These are phyloP conservation scores for Podospora tetraspora DNA, from an alignment of 495 filamentous ascomycete genomes.

Conservation along the genomic window DNA sequence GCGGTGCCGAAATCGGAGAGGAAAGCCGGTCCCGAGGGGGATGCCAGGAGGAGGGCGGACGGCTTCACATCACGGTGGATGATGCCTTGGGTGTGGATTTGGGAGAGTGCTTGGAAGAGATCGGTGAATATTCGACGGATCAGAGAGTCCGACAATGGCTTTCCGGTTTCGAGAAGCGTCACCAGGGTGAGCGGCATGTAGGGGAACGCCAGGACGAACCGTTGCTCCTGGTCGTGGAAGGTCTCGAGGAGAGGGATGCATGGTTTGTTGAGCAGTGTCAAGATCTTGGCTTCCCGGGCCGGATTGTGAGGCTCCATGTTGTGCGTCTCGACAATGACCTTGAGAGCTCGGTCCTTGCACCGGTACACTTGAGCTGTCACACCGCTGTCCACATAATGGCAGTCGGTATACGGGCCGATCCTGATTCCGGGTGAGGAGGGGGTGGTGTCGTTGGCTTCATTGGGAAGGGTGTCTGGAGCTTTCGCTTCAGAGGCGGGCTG, in stretches of 20 bases:
- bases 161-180: conserved; percentile 47
- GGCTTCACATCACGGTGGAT: conserved; percentile 95
- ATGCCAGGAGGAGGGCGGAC: conserved; percentile 73
- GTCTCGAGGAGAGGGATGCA: conserved; percentile 62
- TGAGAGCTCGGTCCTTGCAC: conserved; percentile 62
- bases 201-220: conserved; percentile 75
- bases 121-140: conserved; percentile 52
- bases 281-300: conserved; percentile 67
- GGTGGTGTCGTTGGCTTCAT: background rate
- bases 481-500: background rate
- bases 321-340: conserved; percentile 71
- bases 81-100: conserved; percentile 67
- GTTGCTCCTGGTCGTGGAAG: conserved; percentile 64
- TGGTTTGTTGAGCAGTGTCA: conserved; percentile 45
- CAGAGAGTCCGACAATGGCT: conserved; percentile 37
- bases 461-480: background rate
- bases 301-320: conserved; percentile 77
- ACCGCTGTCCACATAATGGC: conserved; percentile 65
- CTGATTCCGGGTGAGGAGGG: conserved; percentile 39
- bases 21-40: conserved; percentile 62
- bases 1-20: conserved; percentile 91
- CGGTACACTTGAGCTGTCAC: conserved; percentile 78
- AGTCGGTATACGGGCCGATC: conserved; percentile 68
- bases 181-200: conserved; percentile 71
- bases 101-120: conserved; percentile 65